phyloP scores from a whole-genome alignment of 139 green algal genomes.

The Mesotaenium endlicherianum region DNA sequence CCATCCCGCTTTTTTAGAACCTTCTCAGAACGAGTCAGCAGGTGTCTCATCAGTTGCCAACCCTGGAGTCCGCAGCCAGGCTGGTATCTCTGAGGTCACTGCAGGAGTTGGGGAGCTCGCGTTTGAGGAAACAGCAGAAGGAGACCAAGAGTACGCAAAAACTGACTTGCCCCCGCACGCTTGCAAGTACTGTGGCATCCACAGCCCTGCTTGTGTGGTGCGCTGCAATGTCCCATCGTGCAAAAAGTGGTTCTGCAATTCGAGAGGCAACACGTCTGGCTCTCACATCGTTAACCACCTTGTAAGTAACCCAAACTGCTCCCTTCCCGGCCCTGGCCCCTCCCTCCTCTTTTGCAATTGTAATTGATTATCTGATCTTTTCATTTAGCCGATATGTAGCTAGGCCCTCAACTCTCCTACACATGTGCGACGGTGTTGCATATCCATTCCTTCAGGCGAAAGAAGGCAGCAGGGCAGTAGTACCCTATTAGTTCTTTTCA shows the following conservation, averaged over 20 bases:
- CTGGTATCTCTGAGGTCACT: not conserved
- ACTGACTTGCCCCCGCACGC: constrained; percentile 46
- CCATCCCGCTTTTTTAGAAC: not conserved
- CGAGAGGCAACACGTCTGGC: constrained; percentile 64
- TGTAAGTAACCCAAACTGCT: too few species aligned
- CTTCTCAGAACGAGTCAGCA: constrained; percentile 5
- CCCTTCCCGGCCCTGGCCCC: too few species aligned
- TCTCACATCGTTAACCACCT: constrained; percentile 90
- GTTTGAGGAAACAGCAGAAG: constrained; percentile 38
- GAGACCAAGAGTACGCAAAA: constrained; percentile 9
- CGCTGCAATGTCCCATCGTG: constrained; percentile 77
- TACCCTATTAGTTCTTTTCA: too few species aligned
- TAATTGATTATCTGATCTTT: too few species aligned
- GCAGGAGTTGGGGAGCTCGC: constrained; percentile 27
- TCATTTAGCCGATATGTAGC: too few species aligned
- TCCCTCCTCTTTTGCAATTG: too few species aligned
- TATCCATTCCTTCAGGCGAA: too few species aligned
- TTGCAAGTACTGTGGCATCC: constrained; percentile 91
- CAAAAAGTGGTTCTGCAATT: constrained; percentile 96
- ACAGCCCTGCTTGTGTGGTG: constrained; percentile 83
- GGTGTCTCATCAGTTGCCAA: not conserved
- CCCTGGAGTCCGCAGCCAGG: not conserved
- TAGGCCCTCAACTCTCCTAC: too few species aligned
- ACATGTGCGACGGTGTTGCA: too few species aligned
- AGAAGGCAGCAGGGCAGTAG: too few species aligned